phyloP scores from a whole-genome alignment of 2,329 filamentous ascomycete genomes.

The Trichoderma polysporum region DNA sequence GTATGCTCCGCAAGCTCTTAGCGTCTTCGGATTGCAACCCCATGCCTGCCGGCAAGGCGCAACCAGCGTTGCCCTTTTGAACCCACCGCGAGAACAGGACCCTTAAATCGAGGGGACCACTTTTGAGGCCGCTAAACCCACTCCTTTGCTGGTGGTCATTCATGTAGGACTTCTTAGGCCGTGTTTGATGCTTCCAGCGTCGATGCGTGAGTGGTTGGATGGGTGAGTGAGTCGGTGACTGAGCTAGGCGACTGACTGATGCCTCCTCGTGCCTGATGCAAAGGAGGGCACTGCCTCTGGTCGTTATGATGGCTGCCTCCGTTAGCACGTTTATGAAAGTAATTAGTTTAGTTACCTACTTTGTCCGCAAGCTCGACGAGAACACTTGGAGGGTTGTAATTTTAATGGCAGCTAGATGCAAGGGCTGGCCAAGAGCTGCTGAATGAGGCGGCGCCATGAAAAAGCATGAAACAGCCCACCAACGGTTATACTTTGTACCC shows the following conservation, averaged over 20 bases:
- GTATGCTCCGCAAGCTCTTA: constrained; percentile 1
- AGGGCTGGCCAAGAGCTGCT: background rate
- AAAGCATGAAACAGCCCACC: constrained; percentile 10
- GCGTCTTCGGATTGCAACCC: constrained; percentile 13
- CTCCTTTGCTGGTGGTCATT: constrained; percentile 15
- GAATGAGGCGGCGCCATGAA: constrained; percentile 12
- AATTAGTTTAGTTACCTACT: background rate
- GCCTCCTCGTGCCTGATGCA: constrained; percentile 5
- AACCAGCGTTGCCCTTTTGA: background rate
- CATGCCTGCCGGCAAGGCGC: background rate
- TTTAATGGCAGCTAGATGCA: background rate
- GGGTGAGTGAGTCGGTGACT: background rate
- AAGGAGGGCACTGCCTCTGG: constrained; percentile 9
- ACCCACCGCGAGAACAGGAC: constrained; percentile 5
- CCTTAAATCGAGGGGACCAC: constrained; percentile 12
- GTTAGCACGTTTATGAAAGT: background rate
- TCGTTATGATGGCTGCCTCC: background rate
- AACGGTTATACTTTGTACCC: background rate
- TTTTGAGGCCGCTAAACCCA: background rate
- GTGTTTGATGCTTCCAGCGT: background rate
- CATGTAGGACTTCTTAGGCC: constrained; percentile 11
- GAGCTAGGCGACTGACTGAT: background rate
- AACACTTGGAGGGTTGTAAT: background rate
- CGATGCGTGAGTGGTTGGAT: background rate
- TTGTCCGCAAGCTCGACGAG: background rate